Evolutionary conservation across 208 protist genomes (phyloP), one percentile per base, ranked within the genome.

Genomic region (Trypanosoma lewisi): DNA sequence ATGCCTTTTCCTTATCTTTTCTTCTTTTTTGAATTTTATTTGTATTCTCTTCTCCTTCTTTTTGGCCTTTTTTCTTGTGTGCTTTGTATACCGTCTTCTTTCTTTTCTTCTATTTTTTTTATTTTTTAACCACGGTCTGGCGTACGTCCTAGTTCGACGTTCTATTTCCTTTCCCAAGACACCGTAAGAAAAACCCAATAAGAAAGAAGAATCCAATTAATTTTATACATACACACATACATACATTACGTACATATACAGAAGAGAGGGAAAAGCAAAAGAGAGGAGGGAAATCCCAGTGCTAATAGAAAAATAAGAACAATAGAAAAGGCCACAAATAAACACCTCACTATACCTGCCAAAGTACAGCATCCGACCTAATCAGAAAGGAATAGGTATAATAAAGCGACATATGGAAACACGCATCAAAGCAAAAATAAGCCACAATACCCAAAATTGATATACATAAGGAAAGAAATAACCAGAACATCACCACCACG

Each of bases 1-100:
- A 96, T 63, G 12, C 47, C 25, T 45, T 37, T 52, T 45, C 33
- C 31, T 51, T 51, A 34, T 47, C n/a, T 52, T 14, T 47, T 60
- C 19, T 28, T 67, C 37, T 52, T 39, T 53, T 62, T 34, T 62
- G 23, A 7, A 19, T 62, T 47, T 44, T 45, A 19, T 7, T 47
- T 55, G 1, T 52, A 41, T 36, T 42, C 53, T 51, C 21, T 42
- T 36, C 23, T 63, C 31, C 36, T 56, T 56, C 37, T 55, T 56
- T 41, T 17, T 21, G 23, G 16, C 31, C 2, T 6, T 65, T 56
- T 51, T 51, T 48, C 19, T 53, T 58, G 19, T 47, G 11, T 48
- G 1, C 7, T 11, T 48, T 36, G 5, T 60, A 60, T n/a, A 33
- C 14, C 27, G 39, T 63, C 33, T 59, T 59, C 27, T 59, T 45